phyloP scores from a whole-genome alignment of 169 alveolate genomes.

The Condylostoma magnum region DNA sequence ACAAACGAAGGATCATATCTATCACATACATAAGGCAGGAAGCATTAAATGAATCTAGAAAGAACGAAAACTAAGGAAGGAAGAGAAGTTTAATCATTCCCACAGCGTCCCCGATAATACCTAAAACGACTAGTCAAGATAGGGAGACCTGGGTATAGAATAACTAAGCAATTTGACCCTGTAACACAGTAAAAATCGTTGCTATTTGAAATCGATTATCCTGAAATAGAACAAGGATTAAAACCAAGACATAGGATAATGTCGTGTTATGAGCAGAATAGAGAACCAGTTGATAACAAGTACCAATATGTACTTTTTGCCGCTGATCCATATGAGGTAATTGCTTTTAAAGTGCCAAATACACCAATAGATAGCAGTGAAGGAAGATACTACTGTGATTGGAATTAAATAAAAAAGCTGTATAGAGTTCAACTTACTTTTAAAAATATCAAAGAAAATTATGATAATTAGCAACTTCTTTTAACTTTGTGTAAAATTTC shows the following conservation, averaged over 20 bases:
- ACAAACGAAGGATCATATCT: slow-evolving; percentile 97
- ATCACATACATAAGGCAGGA: slow-evolving; percentile 98
- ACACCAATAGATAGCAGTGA: slow-evolving; percentile 84
- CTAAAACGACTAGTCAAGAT: slow-evolving; percentile 82
- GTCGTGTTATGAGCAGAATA: slow-evolving; percentile 96
- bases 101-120: slow-evolving; percentile 67
- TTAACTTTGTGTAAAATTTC: too few relatives aligned
- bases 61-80: slow-evolving; percentile 95
- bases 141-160: slow-evolving; percentile 98
- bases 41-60: slow-evolving; percentile 95
- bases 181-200: slow-evolving; percentile 92
- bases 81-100: slow-evolving; percentile 71
- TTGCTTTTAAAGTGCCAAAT: slow-evolving; percentile 96
- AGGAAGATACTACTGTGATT: slow-evolving; percentile 86
- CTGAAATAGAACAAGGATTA: slow-evolving; percentile 82
- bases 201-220: slow-evolving; percentile 95
- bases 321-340: slow-evolving; percentile 98
- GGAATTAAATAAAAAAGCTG: slow-evolving; percentile 92
- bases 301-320: slow-evolving; percentile 96
- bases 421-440: slow-evolving; percentile 90
- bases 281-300: slow-evolving; percentile 92
- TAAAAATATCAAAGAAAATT: slow-evolving; percentile 55
- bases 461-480: neutral
- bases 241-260: slow-evolving; percentile 92
- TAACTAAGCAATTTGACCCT: slow-evolving; percentile 93